Percentiles rank a stretch among this genome's conserved stretches.
Evolutionary conservation across 2,329 filamentous ascomycete species (phyloP).

Genomic region (Paraphoma sp.): DNA sequence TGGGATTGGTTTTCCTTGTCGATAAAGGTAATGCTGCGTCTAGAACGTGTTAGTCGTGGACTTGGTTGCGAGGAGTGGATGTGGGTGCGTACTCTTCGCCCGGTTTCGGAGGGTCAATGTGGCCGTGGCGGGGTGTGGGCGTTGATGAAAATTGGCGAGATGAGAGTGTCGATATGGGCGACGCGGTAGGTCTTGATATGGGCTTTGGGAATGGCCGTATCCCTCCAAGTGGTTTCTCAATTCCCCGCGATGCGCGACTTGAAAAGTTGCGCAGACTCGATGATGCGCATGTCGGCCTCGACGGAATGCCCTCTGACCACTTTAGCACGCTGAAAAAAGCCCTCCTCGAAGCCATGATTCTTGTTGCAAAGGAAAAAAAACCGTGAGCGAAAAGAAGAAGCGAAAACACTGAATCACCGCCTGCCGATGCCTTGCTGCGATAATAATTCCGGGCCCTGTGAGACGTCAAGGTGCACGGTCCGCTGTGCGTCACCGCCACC

Average conservation of each 20-base stretch:
- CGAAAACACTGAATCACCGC: not conserved
- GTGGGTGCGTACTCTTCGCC: constrained; percentile 79
- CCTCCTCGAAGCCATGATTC: constrained; percentile 21
- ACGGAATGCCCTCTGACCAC: constrained; percentile 4
- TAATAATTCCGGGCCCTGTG: constrained; percentile 19
- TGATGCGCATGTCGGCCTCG: constrained; percentile 15
- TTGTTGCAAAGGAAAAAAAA: not conserved
- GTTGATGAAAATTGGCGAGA: constrained; percentile 70
- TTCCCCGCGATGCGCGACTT: constrained; percentile 3
- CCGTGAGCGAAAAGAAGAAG: not conserved
- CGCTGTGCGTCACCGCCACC: not conserved
- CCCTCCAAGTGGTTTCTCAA: not conserved
- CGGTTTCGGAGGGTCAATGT: constrained; percentile 81
- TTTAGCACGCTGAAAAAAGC: constrained; percentile 11
- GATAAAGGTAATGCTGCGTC: constrained; percentile 88
- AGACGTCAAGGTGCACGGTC: constrained; percentile 18
- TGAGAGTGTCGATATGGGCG: not conserved
- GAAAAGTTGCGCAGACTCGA: constrained; percentile 21
- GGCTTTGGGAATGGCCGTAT: not conserved
- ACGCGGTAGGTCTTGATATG: not conserved
- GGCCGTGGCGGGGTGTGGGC: constrained; percentile 70
- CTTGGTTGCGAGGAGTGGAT: no score
- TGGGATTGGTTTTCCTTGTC: constrained; percentile 84
- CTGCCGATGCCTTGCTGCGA: constrained; percentile 4
- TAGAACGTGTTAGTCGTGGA: constrained; percentile 43